Evolutionary conservation across 306 rosid species (phyloP).

Genomic region (Gynostemma pentaphyllum): DNA sequence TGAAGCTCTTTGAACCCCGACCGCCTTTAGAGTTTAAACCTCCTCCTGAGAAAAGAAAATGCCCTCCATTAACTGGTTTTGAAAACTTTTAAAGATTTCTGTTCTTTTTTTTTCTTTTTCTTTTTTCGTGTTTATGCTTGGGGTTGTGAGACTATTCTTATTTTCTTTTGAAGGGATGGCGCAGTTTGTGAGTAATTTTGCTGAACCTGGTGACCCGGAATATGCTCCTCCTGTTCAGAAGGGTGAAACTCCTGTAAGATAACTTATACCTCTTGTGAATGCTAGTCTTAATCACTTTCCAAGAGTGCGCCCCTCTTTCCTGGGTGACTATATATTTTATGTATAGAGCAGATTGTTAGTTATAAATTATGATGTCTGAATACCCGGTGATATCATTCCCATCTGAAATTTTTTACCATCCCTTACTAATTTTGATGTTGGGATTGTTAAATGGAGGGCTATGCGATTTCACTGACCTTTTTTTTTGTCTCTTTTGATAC

Average conservation of each 20-base stretch:
- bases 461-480: too few species aligned
- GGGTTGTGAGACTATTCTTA: neutral
- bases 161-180: slow-evolving; percentile 54
- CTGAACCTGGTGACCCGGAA: slow-evolving; percentile 76
- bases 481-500: neutral
- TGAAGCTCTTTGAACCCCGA: slow-evolving; percentile 98
- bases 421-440: neutral
- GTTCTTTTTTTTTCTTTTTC: neutral
- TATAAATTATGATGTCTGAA: too few species aligned
- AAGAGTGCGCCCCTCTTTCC: too few species aligned
- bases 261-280: neutral
- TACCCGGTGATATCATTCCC: too few species aligned
- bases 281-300: neutral
- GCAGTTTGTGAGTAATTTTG: slow-evolving; percentile 70
- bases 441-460: too few species aligned
- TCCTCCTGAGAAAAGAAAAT: slow-evolving; percentile 89
- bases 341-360: neutral
- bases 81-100: neutral
- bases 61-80: slow-evolving; percentile 76
- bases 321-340: neutral
- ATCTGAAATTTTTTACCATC: too few species aligned
- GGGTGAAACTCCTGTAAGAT: slow-evolving; percentile 81
- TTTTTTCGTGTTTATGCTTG: neutral
- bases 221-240: slow-evolving; percentile 57
- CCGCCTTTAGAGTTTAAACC: slow-evolving; percentile 90